Evolutionary conservation across 331 rosid species (phyloP), one percentile per base, ranked within the genome.

Genomic region (Saraca asoca): DNA sequence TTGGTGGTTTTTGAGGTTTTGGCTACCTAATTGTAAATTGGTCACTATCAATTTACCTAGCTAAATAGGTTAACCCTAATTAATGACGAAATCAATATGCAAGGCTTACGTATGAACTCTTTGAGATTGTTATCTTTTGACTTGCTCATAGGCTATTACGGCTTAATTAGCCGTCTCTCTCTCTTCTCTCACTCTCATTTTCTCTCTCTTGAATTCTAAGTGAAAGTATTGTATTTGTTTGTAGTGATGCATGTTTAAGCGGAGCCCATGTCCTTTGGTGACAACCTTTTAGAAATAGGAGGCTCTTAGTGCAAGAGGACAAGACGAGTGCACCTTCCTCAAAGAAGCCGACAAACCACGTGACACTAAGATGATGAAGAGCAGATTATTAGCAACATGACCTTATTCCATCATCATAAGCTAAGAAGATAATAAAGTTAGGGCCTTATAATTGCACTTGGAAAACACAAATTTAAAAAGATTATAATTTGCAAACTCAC

Each of bases 281-380:
- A 66, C 45, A 49, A 10, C 64, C 74, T 68, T 71, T 62, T 66
- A 64, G 51, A 14, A 44, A 66, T 46, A 17, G 52, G 76, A 66
- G 50, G 31, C 31, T 51, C 70, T 12, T 65, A 41, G 64, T 75
- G 64, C 75, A 72, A 62, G 14, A 82, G 75, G 87, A 79, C 81
- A 80, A 54, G 79, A 33, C 67, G 63, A 72, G 24, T 56, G 80
- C 82, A 83, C 80, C 74, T 79, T 82, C 80, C 80, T 74, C 56
- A 71, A 68, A 75, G 86, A 79, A 85, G 66, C 83, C 79, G 91
- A 82, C 90, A 85, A 79, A 78, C 80, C 91, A 85, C 84, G 87
- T 85, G 91, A 82, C 64, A 59, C 64, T 60, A 24, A 75, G 70
- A 73, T 45, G 70, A 73, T 45, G 56, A 68, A 29, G 33, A 69